Evolutionary conservation across 106 monocot genomes (phyloP), one percentile per base, ranked within the genome.

Genomic region (Amphibolis antarctica): DNA sequence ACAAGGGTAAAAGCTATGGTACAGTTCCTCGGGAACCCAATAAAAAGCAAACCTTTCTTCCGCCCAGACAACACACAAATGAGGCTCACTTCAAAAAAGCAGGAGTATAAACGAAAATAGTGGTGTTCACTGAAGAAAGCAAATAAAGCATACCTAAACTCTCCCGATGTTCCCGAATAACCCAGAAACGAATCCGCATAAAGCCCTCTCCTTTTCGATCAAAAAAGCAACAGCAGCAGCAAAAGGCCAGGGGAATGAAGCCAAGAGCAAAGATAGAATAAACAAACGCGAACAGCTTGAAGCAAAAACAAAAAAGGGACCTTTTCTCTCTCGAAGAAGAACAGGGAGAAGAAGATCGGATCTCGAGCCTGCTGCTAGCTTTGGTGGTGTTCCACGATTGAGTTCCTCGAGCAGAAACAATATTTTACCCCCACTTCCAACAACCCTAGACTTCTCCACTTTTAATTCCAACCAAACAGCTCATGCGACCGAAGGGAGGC

Each of bases 311-410:
- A 24, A n/a, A n/a, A 24, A 44, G 23, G 7, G 22, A 21, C 10
- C 7, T 42, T n/a, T 45, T 23, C 7, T 36, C 7, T 36, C 7
- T 7, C 7, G 36, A 36, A 36, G 36, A 4, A 36, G 36, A 4
- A 36, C n/a, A 22, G 24, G 15, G 15, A 24, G 50, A 12, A 24
- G 48, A 24, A 65, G 65, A 65, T 65, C 65, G 21, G 65, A 65
- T 65, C 65, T 65, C 65, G 65, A 65, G 65, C 48, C 50, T 27
- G 36, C 36, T 36, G 36, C 4, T 36, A 7, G 36, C 7, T 2
- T 2, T 36, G 36, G 36, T 36, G 36, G 7, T 7, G 36, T 36
- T 36, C 2, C 7, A 36, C 45, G 63, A 44, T 49, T 49, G 18
- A 15, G 17, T 49, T 49, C 49, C 55, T 21, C 13, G 4, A 36